These are phyloP conservation scores for Grigorovia transvaalensis DNA, from an alignment of 805 yeast genomes.

Conservation along the genomic window DNA sequence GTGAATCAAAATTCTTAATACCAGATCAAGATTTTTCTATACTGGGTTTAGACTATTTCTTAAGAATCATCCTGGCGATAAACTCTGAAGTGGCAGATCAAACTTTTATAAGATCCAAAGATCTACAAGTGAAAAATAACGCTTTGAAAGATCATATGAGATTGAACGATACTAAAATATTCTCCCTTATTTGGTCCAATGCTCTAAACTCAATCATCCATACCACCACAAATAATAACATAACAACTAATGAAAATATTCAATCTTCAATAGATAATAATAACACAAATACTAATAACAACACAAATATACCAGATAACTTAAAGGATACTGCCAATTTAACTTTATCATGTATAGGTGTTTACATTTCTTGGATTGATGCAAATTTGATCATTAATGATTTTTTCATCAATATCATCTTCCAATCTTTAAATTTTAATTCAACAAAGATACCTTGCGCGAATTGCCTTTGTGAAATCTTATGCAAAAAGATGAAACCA, in stretches of 20 bases:
- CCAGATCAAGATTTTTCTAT: conserved; percentile 21
- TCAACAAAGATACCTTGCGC: conserved; percentile 50
- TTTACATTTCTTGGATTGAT: conserved; percentile 89
- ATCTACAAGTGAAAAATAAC: conserved; percentile 53
- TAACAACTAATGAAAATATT: background rate
- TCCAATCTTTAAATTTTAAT: conserved; percentile 42
- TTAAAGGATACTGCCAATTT: conserved; percentile 18
- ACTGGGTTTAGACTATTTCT: conserved; percentile 56
- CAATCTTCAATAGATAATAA: conserved; percentile 5
- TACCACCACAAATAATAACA: conserved; percentile 6
- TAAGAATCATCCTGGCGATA: conserved; percentile 60
- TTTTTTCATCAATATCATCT: conserved; percentile 46
- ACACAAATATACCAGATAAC: conserved; percentile 7
- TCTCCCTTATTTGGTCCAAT: conserved; percentile 60
- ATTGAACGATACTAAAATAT: conserved; percentile 54
- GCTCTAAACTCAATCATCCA: conserved; percentile 18
- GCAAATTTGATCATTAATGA: conserved; percentile 51
- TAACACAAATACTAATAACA: background rate
- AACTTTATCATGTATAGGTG: conserved; percentile 58
- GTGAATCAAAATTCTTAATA: conserved; percentile 1
- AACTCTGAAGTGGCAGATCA: conserved; percentile 94
- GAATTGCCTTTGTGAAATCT: conserved; percentile 41
- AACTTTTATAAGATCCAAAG: conserved; percentile 59
- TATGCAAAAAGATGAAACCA: conserved; percentile 71
- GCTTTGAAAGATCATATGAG: conserved; percentile 75